Evolutionary conservation across 176 grass and related monocot species (phyloP).

Genomic region (Ananas comosus): DNA sequence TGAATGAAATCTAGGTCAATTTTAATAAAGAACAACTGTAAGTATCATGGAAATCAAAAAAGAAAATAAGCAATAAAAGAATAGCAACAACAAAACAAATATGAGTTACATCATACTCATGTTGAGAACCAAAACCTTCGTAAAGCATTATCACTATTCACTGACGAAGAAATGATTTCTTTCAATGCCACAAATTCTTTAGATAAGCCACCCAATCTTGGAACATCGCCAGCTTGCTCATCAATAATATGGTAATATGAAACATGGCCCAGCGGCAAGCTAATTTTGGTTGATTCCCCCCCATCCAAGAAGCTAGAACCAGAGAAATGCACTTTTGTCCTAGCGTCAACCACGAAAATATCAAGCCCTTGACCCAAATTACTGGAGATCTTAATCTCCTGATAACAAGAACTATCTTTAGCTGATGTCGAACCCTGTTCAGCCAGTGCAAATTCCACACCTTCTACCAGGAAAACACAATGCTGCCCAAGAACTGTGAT

Average conservation of each 20-base stretch:
- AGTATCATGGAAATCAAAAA: not conserved
- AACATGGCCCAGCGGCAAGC: slow-evolving; percentile 10
- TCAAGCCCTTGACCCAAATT: slow-evolving; percentile 3
- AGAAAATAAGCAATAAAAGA: not conserved
- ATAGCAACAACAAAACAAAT: not conserved
- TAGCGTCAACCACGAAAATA: slow-evolving; percentile 32
- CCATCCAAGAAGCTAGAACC: slow-evolving; percentile 25
- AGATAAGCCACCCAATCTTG: slow-evolving; percentile 62
- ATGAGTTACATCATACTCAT: not conserved
- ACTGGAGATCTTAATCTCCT: slow-evolving; percentile 16
- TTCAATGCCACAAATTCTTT: slow-evolving; percentile 42
- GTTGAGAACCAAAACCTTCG: slow-evolving; percentile 4
- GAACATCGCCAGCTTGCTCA: slow-evolving; percentile 14
- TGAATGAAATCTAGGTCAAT: not conserved
- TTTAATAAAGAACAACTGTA: slow-evolving; percentile 1
- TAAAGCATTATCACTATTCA: slow-evolving; percentile 18
- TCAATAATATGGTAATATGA: slow-evolving; percentile 2
- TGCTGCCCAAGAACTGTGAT: slow-evolving; percentile 57
- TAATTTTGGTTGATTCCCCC: slow-evolving; percentile 18
- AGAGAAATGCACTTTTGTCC: slow-evolving; percentile 55
- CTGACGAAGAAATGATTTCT: slow-evolving; percentile 5
- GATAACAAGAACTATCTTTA: slow-evolving; percentile 16
- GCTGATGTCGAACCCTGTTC: slow-evolving; percentile 11
- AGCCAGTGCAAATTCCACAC: slow-evolving; percentile 36
- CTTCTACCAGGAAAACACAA: slow-evolving; percentile 45